Base-by-base conservation (phyloP, 768 basidiomycete genomes). In the Podaxis pistillaris region DNA sequence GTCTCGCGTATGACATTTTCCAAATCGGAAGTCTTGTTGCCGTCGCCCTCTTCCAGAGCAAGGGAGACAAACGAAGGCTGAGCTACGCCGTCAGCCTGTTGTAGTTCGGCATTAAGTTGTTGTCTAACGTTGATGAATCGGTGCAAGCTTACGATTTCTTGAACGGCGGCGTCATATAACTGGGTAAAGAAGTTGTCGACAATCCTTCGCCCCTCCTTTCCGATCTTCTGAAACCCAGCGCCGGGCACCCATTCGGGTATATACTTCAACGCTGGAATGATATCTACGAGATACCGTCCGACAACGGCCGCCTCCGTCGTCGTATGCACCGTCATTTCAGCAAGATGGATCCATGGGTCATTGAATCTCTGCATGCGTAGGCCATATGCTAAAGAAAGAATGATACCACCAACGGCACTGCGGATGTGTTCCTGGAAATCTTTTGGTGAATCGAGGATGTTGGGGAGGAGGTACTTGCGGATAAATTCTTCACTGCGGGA, bases 201-300 rank as follows among this genome's bases (percentile, higher is more conserved):
- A 8, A 57, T 57, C 38, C 44, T 63, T 3, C 51, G 50, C 66
- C 73, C 73, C 46, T 58, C 60, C 41, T 69, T 69, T 19, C 74
- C 76, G 30, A 69, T 62, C 5, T 66, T 68, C 49, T 74, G 68
- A 67, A 80, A 80, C 0, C 70, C 67, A 0, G 70, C 69, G 0
- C 79, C 72, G 22, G 73, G 73, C 6, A 74, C 58, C 73, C 73
- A 74, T 9, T 60, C 63, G 1, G 73, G 73, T 7, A 74, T 30
- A 33, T 73, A 68, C 60, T 68, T 69, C 22, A 74, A 54, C 24
- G 28, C 54, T 9, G 72, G 70, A 3, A 73, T 57, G 13, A 55
- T 44, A 49, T 71, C 69, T 40, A 71, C 68, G 12, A 69, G 58
- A 53, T 63, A 68, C 4, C 58, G 50, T 1, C 69, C 69, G 0